Conservation (phyloP, 225 moss, liverwort and hornwort genomes). For the Marchantia paleacea region DNA sequence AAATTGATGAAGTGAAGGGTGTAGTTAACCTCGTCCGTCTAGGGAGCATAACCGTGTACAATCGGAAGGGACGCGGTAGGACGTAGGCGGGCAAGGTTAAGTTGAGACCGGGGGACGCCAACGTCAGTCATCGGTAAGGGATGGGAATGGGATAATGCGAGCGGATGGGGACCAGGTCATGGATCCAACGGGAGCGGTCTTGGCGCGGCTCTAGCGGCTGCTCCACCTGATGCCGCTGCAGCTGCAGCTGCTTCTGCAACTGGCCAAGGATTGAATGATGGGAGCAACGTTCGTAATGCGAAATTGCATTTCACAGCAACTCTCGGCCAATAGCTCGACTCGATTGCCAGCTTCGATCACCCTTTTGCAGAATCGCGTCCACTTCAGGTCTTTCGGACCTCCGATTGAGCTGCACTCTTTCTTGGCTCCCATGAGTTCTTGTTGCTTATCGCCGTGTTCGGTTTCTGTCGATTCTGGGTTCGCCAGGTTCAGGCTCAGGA, state of each 20-base stretch:
- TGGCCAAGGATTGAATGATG: constrained; percentile 1
- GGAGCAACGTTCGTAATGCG: constrained; percentile 7
- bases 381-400: not conserved
- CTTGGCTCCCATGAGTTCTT: constrained; percentile 9
- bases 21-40: too few species aligned
- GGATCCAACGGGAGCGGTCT: not conserved
- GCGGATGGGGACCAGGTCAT: not conserved
- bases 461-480: not conserved
- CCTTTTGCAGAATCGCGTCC: not conserved
- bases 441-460: not conserved
- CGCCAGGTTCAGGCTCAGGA: not conserved
- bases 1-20: too few species aligned
- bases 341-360: not conserved
- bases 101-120: too few species aligned
- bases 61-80: too few species aligned
- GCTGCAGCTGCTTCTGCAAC: not conserved
- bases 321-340: not conserved
- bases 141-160: not conserved
- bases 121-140: not conserved
- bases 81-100: too few species aligned
- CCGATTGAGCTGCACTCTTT: not conserved
- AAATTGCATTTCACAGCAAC: not conserved
- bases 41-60: too few species aligned
- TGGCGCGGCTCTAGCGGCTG: not conserved
- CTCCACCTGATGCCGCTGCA: not conserved